phyloP scores from a whole-genome alignment of 2,329 filamentous ascomycete species.

The Aureobasidium melanogenum region DNA sequence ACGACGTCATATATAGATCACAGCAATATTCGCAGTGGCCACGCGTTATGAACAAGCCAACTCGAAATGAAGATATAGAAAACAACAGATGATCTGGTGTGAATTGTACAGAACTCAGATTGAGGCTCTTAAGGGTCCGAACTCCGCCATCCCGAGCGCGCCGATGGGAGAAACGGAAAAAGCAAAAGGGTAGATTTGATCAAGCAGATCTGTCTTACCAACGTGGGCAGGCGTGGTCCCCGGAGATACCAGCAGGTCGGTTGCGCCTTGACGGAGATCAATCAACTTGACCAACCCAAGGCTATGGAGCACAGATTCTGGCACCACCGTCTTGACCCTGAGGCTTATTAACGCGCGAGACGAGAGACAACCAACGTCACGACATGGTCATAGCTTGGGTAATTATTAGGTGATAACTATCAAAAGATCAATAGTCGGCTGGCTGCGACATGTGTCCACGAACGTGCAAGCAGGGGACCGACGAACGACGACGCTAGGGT shows the following conservation, averaged over 20 bases:
- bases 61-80: too few species aligned
- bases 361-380: not conserved
- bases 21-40: not conserved
- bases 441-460: not conserved
- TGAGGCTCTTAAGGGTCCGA: not conserved
- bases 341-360: not conserved
- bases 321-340: not conserved
- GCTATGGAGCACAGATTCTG: not conserved
- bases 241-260: slow-evolving; percentile 1
- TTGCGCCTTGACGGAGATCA: not conserved
- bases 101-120: too few species aligned
- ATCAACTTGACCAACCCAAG: not conserved
- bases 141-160: not conserved
- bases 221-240: not conserved
- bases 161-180: not conserved
- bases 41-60: not conserved
- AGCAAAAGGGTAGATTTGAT: not conserved
- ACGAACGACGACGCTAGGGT: not conserved
- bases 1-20: not conserved
- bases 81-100: not conserved
- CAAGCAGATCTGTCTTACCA: not conserved
- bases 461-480: not conserved
- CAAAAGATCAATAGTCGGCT: not conserved
- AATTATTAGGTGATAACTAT: not conserved
- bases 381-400: not conserved